Conservation (phyloP, 139 green algal genomes). For the Micractinium conductrix region DNA sequence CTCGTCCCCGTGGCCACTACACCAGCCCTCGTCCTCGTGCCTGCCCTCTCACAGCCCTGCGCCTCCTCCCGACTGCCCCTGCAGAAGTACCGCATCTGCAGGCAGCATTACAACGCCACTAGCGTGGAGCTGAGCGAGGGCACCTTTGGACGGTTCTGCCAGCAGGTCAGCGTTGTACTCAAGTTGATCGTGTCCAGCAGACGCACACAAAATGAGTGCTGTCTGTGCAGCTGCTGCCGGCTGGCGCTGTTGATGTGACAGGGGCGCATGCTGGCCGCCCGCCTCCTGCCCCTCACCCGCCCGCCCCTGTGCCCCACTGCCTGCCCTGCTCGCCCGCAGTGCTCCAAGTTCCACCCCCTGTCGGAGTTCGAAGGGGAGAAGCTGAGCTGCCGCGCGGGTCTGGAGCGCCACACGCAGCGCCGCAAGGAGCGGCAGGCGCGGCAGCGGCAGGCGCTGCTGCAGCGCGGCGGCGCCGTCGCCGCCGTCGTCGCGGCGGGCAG, state of each 20-base stretch:
- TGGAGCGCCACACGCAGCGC: not conserved
- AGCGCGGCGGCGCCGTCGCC: not conserved
- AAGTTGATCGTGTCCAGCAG: too few species aligned
- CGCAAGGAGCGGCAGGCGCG: conserved; percentile 6
- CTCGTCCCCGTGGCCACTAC: too few species aligned
- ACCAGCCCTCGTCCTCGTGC: too few species aligned
- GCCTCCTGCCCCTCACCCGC: too few species aligned
- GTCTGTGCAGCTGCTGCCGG: too few species aligned
- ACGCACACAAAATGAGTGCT: too few species aligned
- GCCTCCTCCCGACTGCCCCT: not conserved
- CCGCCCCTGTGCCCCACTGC: too few species aligned
- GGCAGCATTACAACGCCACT: not conserved
- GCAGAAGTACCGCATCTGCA: not conserved
- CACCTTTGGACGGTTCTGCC: not conserved
- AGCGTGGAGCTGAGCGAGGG: not conserved
- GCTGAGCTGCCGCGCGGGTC: conserved; percentile 5
- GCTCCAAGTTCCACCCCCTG: not conserved
- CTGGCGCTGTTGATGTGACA: not conserved
- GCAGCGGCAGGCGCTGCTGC: not conserved
- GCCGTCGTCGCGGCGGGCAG: too few species aligned
- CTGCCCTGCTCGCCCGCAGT: not conserved
- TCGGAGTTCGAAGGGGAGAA: not conserved
- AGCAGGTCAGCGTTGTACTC: too few species aligned
- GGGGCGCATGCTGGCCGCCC: not conserved
- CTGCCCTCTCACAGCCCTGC: not conserved